Evolutionary conservation across 2,329 filamentous ascomycete species (phyloP), one percentile per base, ranked within the genome.

Genomic region (Exserohilum turcica): DNA sequence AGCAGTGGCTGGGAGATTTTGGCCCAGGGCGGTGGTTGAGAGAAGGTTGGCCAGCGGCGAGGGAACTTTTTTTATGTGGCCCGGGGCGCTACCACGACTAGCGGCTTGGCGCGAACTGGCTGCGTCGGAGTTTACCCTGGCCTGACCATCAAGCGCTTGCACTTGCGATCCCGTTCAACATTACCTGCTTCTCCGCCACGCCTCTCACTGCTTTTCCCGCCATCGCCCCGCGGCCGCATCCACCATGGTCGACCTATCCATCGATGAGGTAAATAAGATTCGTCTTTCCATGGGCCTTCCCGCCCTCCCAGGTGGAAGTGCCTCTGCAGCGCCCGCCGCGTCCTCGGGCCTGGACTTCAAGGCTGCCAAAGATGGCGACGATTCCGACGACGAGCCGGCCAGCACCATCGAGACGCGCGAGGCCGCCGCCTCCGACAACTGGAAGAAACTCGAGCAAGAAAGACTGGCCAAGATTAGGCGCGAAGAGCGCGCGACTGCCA

Each of bases 221-320:
- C 19, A 31, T 48, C 43, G 15, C 37, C 44, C n/a, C 29, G 39
- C 43, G 27, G 40, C 35, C 47, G n/a, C 24, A 57, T 39, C 44
- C 53, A 56, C 35, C 62, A 71, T 69, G 64, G 60, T 68, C 15
- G 67, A 74, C 64, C 64, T 75, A 42, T 71, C 68, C 48, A 92
- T 97, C 71, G 90, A 95, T 76, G 92, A 97, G 82, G 91, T 91
- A 62, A 97, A 97, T 79, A 90, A 92, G 71, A 88, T 97, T 69
- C 91, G 93, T 67, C 82, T 88, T 66, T 91, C 91, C 43, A 86
- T 97, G 78, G 93, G 93, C 70, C 86, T 97, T 80, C 91, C 93
- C 71, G 92, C 92, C 21, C 79, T 97, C 68, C 91, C 92, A 19
- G 90, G 95, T 9, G 90, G 51, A 50, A 50, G 45, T 28, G 21